Base-by-base conservation (phyloP, 2,329 filamentous ascomycete genomes). In the Fusarium agapanthi region DNA sequence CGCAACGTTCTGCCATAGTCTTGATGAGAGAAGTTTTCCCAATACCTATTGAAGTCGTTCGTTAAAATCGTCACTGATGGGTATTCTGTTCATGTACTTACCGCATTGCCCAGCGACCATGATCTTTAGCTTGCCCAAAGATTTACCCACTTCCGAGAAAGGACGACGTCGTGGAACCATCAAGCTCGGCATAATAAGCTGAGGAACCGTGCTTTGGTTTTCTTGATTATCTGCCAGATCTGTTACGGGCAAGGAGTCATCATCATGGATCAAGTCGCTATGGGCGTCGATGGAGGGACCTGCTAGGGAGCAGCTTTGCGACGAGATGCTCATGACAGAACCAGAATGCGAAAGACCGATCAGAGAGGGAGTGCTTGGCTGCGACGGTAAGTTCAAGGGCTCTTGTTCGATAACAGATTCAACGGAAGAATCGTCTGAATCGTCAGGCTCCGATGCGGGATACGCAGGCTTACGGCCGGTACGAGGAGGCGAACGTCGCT, bases 161-260 rank as follows among this genome's bases (percentile, higher is more conserved):
- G 95, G 95, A 57, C 95, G 88, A 55, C 96, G 90, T 68, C 90
- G 93, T 7, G 96, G 95, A 89, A 99, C 96, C 69, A 90, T 91
- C 77, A 99, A 92, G 78, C 95, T 97, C 10, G 96, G 96, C 96
- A 99, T 99, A 67, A 99, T 93, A n/a, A 99, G 88, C 81, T 98
- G 95, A 30, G 92, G 92, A 44, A 85, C 86, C 69, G 76, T 54
- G 50, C 67, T 48, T 55, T 76, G 64, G 28, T 77, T 60, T 48
- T 76, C 71, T 56, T 51, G 44, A 62, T 61, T 65, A 50, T 74
- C 61, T 38, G 55, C 55, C 64, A 69, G 61, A 59, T 73, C 45
- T 66, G 73, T 57, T 55, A 60, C 61, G 48, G 69, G 66, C 15
- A 73, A 45, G 32, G 67, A 60, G 26, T 53, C 48, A 54, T 75